These are phyloP conservation scores for Penicillium paradoxum DNA, from an alignment of 495 filamentous ascomycete genomes.

Conservation along the genomic window DNA sequence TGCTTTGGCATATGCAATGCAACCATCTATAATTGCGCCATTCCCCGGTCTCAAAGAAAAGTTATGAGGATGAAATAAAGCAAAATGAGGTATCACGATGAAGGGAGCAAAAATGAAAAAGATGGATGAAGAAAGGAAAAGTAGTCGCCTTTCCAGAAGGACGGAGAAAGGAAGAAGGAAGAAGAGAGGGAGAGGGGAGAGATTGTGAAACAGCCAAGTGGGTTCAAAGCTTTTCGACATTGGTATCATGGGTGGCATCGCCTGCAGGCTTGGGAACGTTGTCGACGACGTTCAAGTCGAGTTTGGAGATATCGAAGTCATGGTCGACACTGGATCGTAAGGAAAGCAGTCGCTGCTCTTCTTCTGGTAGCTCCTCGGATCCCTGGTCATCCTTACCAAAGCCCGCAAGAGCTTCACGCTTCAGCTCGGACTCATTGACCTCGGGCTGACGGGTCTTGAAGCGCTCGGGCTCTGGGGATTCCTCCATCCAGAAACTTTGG, in stretches of 20 bases:
- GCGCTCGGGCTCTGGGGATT: slow-evolving; percentile 30
- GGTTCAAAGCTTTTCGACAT: neutral
- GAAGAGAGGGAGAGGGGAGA: slow-evolving; percentile 2
- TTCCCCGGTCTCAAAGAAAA: slow-evolving; percentile 12
- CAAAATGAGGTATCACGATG: slow-evolving; percentile 13
- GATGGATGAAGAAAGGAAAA: neutral
- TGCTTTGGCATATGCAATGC: slow-evolving; percentile 21
- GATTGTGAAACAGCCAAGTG: neutral
- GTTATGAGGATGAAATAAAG: slow-evolving; percentile 10
- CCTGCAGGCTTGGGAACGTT: slow-evolving; percentile 8
- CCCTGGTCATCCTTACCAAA: slow-evolving; percentile 19
- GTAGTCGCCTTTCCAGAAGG: slow-evolving; percentile 17
- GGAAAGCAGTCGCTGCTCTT: slow-evolving; percentile 40
- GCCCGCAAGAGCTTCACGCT: slow-evolving; percentile 22
- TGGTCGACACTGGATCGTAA: slow-evolving; percentile 39
- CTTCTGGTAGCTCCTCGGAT: slow-evolving; percentile 21
- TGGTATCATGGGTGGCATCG: slow-evolving; percentile 3
- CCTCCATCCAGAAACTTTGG: slow-evolving; percentile 51
- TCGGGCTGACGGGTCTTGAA: slow-evolving; percentile 19
- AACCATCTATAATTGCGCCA: slow-evolving; percentile 25
- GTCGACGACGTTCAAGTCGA: slow-evolving; percentile 19
- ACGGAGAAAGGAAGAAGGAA: neutral
- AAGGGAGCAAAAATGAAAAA: slow-evolving; percentile 7
- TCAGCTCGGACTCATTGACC: slow-evolving; percentile 24
- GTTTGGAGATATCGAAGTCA: slow-evolving; percentile 29